A percentile compares a stretch with the other conserved stretches of the same genome.
Conservation (phyloP, 139 green algal genomes). For the Diplosphaera chodatii region DNA sequence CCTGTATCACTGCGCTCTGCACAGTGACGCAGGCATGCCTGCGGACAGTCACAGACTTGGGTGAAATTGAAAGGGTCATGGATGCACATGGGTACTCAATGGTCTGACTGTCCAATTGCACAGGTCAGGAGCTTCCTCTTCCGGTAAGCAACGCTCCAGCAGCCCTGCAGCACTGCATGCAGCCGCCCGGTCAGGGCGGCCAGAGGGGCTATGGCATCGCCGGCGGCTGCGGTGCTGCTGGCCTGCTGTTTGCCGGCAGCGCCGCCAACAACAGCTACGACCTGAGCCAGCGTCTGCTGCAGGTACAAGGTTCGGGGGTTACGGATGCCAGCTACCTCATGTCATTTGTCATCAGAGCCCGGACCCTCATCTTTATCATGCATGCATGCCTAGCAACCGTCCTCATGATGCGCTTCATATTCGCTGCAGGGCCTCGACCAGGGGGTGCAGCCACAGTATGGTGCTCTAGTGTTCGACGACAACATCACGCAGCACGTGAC, state of each 20-base stretch:
- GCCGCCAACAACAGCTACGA: not conserved
- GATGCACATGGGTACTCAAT: too few relatives aligned
- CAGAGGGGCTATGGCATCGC: not conserved
- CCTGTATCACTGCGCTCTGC: too few relatives aligned
- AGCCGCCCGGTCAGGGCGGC: not conserved
- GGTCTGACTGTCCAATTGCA: too few relatives aligned
- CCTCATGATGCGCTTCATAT: too few relatives aligned
- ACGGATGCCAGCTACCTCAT: too few relatives aligned
- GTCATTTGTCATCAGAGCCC: too few relatives aligned
- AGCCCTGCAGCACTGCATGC: slow-evolving; percentile 9
- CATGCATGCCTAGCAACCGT: too few relatives aligned
- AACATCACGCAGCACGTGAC: slow-evolving; percentile 7
- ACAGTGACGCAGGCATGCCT: too few relatives aligned
- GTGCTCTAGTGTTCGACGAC: slow-evolving; percentile 15
- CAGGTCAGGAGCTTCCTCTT: slow-evolving; percentile 10
- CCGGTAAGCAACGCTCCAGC: slow-evolving; percentile 5
- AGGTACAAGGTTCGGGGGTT: too few relatives aligned
- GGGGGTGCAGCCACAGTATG: slow-evolving; percentile 14
- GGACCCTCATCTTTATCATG: too few relatives aligned
- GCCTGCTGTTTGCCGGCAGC: not conserved
- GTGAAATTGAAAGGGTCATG: too few relatives aligned
- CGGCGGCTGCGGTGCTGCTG: not conserved
- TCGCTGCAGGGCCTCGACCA: not conserved
- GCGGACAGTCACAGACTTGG: too few relatives aligned
- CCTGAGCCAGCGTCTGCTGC: slow-evolving; percentile 14